Conservation (phyloP, 108 stramenopile genomes). For the Stephanodiscus minutulus region DNA sequence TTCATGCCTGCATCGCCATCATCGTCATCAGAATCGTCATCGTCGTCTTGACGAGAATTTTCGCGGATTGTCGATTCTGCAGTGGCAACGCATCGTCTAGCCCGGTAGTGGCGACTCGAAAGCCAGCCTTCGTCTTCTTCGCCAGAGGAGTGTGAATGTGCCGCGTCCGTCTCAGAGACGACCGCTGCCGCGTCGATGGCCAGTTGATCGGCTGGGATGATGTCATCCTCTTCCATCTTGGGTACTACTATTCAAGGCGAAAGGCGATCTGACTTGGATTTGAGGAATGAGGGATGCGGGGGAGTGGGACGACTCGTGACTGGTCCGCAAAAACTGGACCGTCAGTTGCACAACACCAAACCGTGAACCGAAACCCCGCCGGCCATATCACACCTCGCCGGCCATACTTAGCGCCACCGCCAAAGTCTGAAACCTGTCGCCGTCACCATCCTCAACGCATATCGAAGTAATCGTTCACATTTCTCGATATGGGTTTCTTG, state of each 20-base stretch:
- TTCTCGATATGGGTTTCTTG: constrained; percentile 61
- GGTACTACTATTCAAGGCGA: neutral
- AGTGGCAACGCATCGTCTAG: neutral
- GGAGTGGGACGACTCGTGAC: neutral
- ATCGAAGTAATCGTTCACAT: too few relatives aligned
- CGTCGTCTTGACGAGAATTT: constrained; percentile 3
- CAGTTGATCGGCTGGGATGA: neutral
- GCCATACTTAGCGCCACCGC: too few relatives aligned
- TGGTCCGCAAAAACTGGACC: too few relatives aligned
- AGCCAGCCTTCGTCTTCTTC: constrained; percentile 27
- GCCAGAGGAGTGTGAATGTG: constrained; percentile 24
- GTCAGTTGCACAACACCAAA: too few relatives aligned
- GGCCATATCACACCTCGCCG: too few relatives aligned
- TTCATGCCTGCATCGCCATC: constrained; percentile 19
- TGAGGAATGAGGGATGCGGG: neutral
- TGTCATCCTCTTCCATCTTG: neutral
- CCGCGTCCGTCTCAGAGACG: constrained; percentile 45
- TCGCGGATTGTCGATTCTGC: constrained; percentile 9
- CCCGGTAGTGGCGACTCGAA: constrained; percentile 1
- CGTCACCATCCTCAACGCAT: too few relatives aligned
- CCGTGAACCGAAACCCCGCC: too few relatives aligned
- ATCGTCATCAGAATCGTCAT: constrained; percentile 14
- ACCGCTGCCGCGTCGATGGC: constrained; percentile 10
- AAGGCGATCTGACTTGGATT: too few relatives aligned
- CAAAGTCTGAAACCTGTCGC: too few relatives aligned